phyloP scores from a whole-genome alignment of 2,329 filamentous ascomycete species.

The Arthrobotrys musiformis region DNA sequence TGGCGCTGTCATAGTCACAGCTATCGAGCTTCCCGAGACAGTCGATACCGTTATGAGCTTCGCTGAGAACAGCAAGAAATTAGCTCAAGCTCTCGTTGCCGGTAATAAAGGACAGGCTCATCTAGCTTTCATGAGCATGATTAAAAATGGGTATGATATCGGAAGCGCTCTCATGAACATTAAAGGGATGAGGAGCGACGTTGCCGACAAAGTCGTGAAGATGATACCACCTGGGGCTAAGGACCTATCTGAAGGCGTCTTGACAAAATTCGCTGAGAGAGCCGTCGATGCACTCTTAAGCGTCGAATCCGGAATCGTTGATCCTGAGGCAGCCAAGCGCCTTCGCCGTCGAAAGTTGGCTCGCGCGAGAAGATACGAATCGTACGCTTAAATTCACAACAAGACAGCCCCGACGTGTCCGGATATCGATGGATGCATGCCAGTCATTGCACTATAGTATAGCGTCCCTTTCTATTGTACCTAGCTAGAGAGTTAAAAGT shows the following conservation, averaged over 20 bases:
- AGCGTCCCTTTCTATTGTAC: too few species aligned
- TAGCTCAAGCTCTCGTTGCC: neutral
- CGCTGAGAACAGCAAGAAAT: neutral
- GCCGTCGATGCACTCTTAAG: neutral
- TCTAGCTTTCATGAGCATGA: neutral
- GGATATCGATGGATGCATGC: too few species aligned
- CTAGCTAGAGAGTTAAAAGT: too few species aligned
- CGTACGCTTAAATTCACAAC: neutral
- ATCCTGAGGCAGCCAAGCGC: too few species aligned
- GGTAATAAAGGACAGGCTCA: neutral
- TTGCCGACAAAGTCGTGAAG: neutral
- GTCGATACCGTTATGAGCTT: neutral
- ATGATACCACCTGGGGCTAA: conserved; percentile 8
- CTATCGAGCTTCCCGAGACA: conserved; percentile 5
- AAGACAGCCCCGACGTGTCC: neutral
- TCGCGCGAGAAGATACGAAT: neutral
- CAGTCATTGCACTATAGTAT: too few species aligned
- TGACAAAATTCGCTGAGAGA: neutral
- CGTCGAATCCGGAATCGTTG: neutral
- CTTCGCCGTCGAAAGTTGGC: neutral
- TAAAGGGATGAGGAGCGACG: neutral
- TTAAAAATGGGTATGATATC: conserved; percentile 2
- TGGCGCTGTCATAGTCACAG: neutral
- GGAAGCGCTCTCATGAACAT: conserved; percentile 5
- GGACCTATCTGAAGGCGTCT: neutral